A percentile compares a stretch with the other conserved stretches of the same genome.
Evolutionary conservation across 78 protist genomes (phyloP).

Genomic region (Planoprotostelium fungivorum): DNA sequence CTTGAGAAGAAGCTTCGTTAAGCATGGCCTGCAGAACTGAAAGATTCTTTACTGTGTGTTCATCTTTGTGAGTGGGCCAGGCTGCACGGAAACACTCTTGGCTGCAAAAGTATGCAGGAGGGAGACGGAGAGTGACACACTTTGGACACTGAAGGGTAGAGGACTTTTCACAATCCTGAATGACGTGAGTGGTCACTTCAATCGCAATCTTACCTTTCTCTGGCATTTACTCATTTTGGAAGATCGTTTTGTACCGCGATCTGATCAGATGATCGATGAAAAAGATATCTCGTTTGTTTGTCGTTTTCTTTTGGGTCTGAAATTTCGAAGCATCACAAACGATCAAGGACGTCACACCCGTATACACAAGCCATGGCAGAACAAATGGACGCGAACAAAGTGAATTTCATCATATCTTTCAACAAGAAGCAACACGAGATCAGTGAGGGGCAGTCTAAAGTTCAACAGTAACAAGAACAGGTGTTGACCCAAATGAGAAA

Average conservation of each 20-base stretch:
- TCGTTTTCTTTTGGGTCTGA: no score
- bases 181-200: background rate
- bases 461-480: no score
- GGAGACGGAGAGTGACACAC: constrained; percentile 23
- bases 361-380: no score
- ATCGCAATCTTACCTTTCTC: background rate
- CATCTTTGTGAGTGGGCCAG: constrained; percentile 51
- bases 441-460: no score
- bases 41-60: constrained; percentile 14
- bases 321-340: no score
- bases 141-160: constrained; percentile 50
- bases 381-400: constrained; percentile 6
- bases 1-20: background rate
- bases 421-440: background rate
- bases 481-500: background rate
- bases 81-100: constrained; percentile 55
- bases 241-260: background rate
- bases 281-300: no score
- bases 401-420: background rate
- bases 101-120: constrained; percentile 39
- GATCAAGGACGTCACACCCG: no score
- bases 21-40: background rate
- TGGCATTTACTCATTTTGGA: background rate
- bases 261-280: background rate
- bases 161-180: constrained; percentile 28